Evolutionary conservation across 805 yeast genomes (phyloP), one percentile per base, ranked within the genome.

Genomic region (Candida succiphila): DNA sequence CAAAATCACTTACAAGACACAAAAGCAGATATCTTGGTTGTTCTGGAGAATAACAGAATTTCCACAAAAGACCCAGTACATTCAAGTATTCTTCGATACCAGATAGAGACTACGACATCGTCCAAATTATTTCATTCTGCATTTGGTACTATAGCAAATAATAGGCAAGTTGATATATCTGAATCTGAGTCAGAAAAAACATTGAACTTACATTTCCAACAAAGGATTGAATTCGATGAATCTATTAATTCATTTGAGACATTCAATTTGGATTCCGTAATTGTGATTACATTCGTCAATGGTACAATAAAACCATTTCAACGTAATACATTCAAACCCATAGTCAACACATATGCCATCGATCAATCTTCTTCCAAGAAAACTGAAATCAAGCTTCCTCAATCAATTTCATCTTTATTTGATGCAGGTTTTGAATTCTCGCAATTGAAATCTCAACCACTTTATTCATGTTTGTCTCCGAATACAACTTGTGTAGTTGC

Each of bases 381-480:
- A n/a, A 16, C 41, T 30, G 15, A 25, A 51, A 18, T 30, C 10
- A 20, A 29, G 19, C 12, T 56, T 3, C 65, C 71, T 2, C 19
- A 43, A 1, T 35, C 60, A 0, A 55, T 74, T 4, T 46, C 62
- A 3, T 55, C 72, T 0, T 43, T 76, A 3, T 54, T 65, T 21
- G 82, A 76, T 41, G 62, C 70, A 5, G 84, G 82, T 0, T 78
- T 67, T 46, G 51, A 58, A 31, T 62, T 75, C 28, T 69, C 75
- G 0, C 44, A 43, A 20, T 52, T 61, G 10, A 38, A 41, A 1
- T 42, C 43, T 25, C 46, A 45, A 20, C 65, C 71, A 7, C 47
- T 58, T 14, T 43, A 58, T 14, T 44, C 62, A 9, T 57, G 65
- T 4, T 44, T 75, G 3, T 72, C 81, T 3, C 79, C 81, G 3